A percentile compares a stretch with the other conserved stretches of the same genome.
Conservation (phyloP, 495 filamentous ascomycete species). For the Podospora australis region DNA sequence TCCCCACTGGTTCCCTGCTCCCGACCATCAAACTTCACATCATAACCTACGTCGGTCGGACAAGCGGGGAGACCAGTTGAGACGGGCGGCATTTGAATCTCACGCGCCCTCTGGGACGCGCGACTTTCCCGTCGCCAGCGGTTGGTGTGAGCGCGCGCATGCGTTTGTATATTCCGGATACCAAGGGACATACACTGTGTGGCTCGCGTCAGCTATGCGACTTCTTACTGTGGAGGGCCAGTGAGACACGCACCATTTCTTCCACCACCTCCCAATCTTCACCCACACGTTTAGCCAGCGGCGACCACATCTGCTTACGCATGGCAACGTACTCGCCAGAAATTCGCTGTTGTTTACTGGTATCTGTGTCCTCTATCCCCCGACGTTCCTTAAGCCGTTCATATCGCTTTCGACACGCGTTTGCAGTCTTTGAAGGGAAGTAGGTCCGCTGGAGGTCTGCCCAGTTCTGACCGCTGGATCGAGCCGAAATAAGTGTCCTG, state of each 20-base stretch:
- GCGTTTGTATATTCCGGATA: constrained; percentile 41
- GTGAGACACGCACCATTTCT: constrained; percentile 48
- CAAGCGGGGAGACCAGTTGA: background rate
- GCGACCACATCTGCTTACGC: constrained; percentile 63
- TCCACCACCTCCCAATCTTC: constrained; percentile 67
- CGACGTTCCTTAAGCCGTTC: constrained; percentile 64
- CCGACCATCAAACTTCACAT: background rate
- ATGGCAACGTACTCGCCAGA: constrained; percentile 60
- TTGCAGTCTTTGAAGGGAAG: constrained; percentile 67
- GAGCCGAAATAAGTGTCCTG: constrained; percentile 53
- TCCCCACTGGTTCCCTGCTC: background rate
- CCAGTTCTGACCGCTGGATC: constrained; percentile 62
- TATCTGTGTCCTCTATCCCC: constrained; percentile 58
- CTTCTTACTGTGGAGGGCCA: background rate
- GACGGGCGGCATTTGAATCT: background rate
- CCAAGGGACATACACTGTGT: constrained; percentile 43
- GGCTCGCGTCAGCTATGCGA: background rate
- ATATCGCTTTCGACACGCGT: constrained; percentile 75
- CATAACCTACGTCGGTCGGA: background rate
- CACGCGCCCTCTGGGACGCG: constrained; percentile 3
- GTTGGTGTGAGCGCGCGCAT: constrained; percentile 39
- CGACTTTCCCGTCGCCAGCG: constrained; percentile 31
- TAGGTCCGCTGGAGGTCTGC: constrained; percentile 57
- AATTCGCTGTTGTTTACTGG: constrained; percentile 53
- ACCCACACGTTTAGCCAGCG: constrained; percentile 53